A percentile compares a stretch with the other conserved stretches of the same genome.
Evolutionary conservation across 768 basidiomycete genomes (phyloP).

Genomic region (Hygrocybe coccinea): DNA sequence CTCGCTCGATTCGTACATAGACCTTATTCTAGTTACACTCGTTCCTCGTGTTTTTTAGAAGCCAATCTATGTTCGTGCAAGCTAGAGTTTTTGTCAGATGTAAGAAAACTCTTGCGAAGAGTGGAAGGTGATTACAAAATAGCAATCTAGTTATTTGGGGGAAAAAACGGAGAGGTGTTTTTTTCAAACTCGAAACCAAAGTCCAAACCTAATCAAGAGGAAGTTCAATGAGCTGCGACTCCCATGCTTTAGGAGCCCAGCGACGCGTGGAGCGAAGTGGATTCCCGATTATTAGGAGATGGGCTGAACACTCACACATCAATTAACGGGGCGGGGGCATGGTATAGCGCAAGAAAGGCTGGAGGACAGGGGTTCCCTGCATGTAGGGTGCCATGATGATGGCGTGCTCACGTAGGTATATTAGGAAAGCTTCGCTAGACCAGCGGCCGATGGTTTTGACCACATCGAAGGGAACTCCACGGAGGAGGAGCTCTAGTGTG

Average conservation of each 20-base stretch:
- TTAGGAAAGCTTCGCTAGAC: conserved; percentile 30
- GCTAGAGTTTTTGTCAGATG: too few species aligned
- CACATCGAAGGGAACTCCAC: conserved; percentile 33
- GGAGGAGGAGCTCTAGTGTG: conserved; percentile 35
- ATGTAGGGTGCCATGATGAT: conserved; percentile 30
- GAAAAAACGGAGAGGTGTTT: neutral
- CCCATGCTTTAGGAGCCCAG: conserved; percentile 9
- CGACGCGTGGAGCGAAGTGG: conserved; percentile 8
- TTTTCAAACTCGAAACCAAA: conserved; percentile 7
- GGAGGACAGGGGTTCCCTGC: conserved; percentile 16
- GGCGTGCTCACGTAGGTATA: conserved; percentile 25
- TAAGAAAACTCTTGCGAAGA: too few species aligned
- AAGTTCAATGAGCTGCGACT: conserved; percentile 6
- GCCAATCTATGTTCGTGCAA: conserved; percentile 5
- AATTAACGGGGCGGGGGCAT: conserved; percentile 8
- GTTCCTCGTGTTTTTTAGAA: too few species aligned
- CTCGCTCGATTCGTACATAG: too few species aligned
- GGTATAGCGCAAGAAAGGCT: conserved; percentile 11
- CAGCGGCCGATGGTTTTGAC: conserved; percentile 35
- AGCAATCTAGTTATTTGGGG: neutral
- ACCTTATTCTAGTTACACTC: too few species aligned
- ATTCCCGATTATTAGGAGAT: conserved; percentile 6
- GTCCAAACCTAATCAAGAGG: neutral
- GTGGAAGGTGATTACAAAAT: too few species aligned
- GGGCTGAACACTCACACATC: neutral